These are phyloP conservation scores for Capsicum chinense DNA, from an alignment of 257 asterid species.

Conservation along the genomic window DNA sequence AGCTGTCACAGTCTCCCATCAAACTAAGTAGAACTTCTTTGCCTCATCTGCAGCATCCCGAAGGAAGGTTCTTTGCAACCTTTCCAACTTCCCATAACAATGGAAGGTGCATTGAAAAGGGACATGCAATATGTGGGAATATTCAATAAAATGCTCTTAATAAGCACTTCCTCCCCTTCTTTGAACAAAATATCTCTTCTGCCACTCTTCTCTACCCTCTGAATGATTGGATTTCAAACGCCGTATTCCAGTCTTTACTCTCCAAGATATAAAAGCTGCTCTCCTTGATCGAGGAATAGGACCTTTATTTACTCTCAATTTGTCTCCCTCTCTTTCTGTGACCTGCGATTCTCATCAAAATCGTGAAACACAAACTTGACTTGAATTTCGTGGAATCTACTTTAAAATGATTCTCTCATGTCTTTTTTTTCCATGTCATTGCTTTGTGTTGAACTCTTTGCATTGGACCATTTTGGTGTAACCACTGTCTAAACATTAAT, in stretches of 20 bases:
- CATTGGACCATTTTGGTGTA: not conserved
- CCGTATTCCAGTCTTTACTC: not conserved
- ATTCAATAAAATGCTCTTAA: not conserved
- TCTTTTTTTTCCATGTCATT: not conserved
- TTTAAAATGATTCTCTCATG: not conserved
- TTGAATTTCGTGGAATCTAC: not conserved
- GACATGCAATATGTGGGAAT: not conserved
- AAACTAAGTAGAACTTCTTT: not conserved
- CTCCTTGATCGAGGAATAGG: not conserved
- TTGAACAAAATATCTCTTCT: not conserved
- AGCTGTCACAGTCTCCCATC: not conserved
- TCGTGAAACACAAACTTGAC: not conserved
- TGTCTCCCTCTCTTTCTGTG: not conserved
- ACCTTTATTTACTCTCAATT: not conserved
- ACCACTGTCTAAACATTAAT: not conserved
- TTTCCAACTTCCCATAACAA: not conserved
- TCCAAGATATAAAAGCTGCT: slow-evolving; percentile 13
- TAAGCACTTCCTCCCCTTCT: not conserved
- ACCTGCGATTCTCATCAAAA: not conserved
- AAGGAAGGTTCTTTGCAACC: not conserved
- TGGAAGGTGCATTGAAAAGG: not conserved
- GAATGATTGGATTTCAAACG: not conserved
- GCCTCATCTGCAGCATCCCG: not conserved
- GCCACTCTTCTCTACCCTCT: not conserved
- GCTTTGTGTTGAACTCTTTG: not conserved